Conservation (phyloP, 345 rosid species). For the Erysimum cheiranthoides region DNA sequence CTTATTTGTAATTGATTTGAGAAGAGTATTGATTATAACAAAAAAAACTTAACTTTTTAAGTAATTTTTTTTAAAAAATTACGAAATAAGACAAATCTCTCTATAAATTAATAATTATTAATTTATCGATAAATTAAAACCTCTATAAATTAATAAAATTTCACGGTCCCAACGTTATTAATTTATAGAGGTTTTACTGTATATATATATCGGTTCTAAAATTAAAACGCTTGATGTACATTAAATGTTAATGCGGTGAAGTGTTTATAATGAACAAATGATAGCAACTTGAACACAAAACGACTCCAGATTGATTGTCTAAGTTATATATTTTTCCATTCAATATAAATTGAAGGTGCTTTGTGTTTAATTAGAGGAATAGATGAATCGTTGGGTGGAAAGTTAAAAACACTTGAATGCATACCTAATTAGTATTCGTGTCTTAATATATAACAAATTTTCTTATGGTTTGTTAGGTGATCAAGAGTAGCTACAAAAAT, state of each 20-base stretch:
- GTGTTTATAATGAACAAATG: not conserved
- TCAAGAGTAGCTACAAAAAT: slow-evolving; percentile 13
- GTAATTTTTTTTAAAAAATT: no score
- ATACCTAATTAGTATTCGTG: not conserved
- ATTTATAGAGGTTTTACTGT: no score
- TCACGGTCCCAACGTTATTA: no score
- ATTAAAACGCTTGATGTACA: no score
- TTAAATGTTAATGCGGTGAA: not conserved
- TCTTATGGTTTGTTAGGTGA: slow-evolving; percentile 20
- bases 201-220: no score
- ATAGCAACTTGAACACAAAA: not conserved
- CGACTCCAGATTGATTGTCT: not conserved
- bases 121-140: no score
- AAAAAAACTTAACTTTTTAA: no score
- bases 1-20: no score
- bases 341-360: not conserved
- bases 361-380: not conserved
- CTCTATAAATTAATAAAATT: no score
- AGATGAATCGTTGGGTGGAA: slow-evolving; percentile 11
- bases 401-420: not conserved
- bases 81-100: no score
- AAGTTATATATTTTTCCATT: not conserved
- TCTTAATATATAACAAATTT: not conserved
- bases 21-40: no score
- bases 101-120: no score